Conservation (phyloP, 2,329 filamentous ascomycete genomes). For the Chaetomiaceae sp. region DNA sequence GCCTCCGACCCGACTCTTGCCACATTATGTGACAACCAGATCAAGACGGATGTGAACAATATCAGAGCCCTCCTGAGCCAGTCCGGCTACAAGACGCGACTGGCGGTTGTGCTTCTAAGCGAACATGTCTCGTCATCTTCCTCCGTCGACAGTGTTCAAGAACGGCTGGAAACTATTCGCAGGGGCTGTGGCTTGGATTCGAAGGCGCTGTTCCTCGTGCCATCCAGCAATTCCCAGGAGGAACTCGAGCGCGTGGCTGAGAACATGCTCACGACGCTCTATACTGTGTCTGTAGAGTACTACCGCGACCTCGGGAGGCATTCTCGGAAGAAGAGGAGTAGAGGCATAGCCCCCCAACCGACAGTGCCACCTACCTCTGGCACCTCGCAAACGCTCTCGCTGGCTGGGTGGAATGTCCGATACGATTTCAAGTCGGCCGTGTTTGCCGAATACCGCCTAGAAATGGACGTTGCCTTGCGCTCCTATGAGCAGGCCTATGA, state of each 20-base stretch:
- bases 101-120: slow-evolving; percentile 73
- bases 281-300: slow-evolving; percentile 76
- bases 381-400: slow-evolving; percentile 79
- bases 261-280: slow-evolving; percentile 67
- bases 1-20: slow-evolving; percentile 67
- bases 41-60: slow-evolving; percentile 81
- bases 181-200: slow-evolving; percentile 74
- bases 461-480: slow-evolving; percentile 80
- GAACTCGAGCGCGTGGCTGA: slow-evolving; percentile 72
- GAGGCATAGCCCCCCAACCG: slow-evolving; percentile 72
- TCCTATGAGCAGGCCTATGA: slow-evolving; percentile 88
- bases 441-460: slow-evolving; percentile 88
- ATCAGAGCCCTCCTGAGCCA: slow-evolving; percentile 63
- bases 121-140: slow-evolving; percentile 50
- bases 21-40: slow-evolving; percentile 76
- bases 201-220: slow-evolving; percentile 81
- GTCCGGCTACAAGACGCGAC: slow-evolving; percentile 72
- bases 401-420: slow-evolving; percentile 84
- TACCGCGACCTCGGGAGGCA: slow-evolving; percentile 94
- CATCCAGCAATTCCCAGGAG: slow-evolving; percentile 63
- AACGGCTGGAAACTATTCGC: slow-evolving; percentile 75
- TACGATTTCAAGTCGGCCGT: slow-evolving; percentile 93
- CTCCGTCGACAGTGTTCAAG: slow-evolving; percentile 50
- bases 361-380: slow-evolving; percentile 77
- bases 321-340: slow-evolving; percentile 78